phyloP scores from a whole-genome alignment of 305 asterid genomes.

The Fraxinus ornus region DNA sequence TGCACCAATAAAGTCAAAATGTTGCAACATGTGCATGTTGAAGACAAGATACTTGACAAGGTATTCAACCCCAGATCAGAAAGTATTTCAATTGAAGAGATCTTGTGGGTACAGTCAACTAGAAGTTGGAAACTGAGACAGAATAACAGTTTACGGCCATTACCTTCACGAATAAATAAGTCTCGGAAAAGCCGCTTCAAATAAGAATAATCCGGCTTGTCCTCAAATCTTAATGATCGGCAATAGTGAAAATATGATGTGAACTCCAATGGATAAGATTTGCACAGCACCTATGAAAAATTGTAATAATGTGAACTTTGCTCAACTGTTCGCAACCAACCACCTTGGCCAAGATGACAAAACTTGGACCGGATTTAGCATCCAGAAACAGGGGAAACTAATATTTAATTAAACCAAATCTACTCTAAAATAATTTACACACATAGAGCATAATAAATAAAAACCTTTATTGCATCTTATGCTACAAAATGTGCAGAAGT shows the following conservation, averaged over 20 bases:
- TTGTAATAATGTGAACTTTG: slow-evolving; percentile 18
- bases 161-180: slow-evolving; percentile 95
- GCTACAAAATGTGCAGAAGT: background rate
- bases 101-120: background rate
- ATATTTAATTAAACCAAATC: background rate
- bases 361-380: slow-evolving; percentile 16
- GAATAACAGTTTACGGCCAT: background rate
- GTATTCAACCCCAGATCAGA: background rate
- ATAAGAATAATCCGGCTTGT: slow-evolving; percentile 91
- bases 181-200: slow-evolving; percentile 91
- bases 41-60: slow-evolving; percentile 9
- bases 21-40: slow-evolving; percentile 11
- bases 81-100: slow-evolving; percentile 7
- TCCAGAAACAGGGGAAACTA: background rate
- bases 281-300: slow-evolving; percentile 70
- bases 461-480: slow-evolving; percentile 16
- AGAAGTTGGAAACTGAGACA: background rate
- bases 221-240: slow-evolving; percentile 87
- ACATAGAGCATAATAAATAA: background rate
- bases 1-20: slow-evolving; percentile 34
- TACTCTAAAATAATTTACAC: background rate
- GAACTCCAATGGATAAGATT: slow-evolving; percentile 82
- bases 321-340: background rate
- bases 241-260: slow-evolving; percentile 88
- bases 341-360: background rate